A percentile compares a stretch with the other conserved stretches of the same genome.
Conservation (phyloP, 2,329 filamentous ascomycete genomes). For the Fusarium brevicatenulatum region DNA sequence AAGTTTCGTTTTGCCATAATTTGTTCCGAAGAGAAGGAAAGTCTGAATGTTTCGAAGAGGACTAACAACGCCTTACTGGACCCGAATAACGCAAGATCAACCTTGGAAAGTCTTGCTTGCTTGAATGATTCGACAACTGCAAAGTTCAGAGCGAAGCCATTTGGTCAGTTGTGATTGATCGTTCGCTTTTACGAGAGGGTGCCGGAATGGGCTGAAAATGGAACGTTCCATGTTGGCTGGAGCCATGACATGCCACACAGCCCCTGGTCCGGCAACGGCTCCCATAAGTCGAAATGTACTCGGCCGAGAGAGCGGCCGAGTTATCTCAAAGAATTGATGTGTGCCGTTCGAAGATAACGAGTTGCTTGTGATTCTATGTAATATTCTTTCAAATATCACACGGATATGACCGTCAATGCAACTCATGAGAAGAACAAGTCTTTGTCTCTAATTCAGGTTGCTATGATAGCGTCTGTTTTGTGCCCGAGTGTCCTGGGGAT, state of each 20-base stretch:
- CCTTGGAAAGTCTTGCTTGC: not conserved
- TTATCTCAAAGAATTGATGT: not conserved
- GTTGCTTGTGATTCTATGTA: not conserved
- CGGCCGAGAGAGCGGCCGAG: constrained; percentile 33
- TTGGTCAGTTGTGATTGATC: not conserved
- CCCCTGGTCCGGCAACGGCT: constrained; percentile 23
- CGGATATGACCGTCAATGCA: constrained; percentile 3
- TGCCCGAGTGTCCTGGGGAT: constrained; percentile 16
- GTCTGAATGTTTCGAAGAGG: not conserved
- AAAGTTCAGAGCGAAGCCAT: not conserved
- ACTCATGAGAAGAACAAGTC: not conserved
- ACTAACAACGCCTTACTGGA: not conserved
- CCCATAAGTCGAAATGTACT: constrained; percentile 14
- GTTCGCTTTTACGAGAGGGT: not conserved
- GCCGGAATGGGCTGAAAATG: constrained; percentile 22
- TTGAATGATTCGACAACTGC: not conserved
- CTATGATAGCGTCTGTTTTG: not conserved
- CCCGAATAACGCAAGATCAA: not conserved
- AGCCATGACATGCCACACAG: constrained; percentile 28
- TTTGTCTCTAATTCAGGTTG: constrained; percentile 6
- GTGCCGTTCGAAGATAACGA: not conserved
- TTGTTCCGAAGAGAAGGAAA: not conserved
- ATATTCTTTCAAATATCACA: not conserved
- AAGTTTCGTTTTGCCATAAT: not conserved
- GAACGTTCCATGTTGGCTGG: constrained; percentile 37